These are phyloP conservation scores for Ganoderma multipileum DNA, from an alignment of 1,284 basidiomycete genomes.

Conservation along the genomic window DNA sequence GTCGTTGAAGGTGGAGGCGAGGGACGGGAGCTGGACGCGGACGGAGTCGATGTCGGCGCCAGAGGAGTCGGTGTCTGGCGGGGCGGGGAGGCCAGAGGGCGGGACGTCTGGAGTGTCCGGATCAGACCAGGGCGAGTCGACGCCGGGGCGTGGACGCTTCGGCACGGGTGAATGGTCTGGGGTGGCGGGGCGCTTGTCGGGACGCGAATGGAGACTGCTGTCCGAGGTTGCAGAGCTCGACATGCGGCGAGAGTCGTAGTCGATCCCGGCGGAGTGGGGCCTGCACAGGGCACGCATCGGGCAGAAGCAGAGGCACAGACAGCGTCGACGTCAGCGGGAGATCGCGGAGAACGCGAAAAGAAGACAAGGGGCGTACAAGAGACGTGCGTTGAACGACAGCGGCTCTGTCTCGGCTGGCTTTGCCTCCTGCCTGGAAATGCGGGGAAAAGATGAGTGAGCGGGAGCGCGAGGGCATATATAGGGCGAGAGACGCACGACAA, in stretches of 20 bases:
- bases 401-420: conserved; percentile 28
- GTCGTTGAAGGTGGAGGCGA: conserved; percentile 73
- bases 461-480: conserved; percentile 10
- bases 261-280: conserved; percentile 44
- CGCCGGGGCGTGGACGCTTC: conserved; percentile 47
- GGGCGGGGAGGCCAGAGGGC: conserved; percentile 34
- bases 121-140: conserved; percentile 45
- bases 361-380: conserved; percentile 31
- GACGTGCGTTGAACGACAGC: conserved; percentile 32
- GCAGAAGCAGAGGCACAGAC: conserved; percentile 16
- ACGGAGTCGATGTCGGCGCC: conserved; percentile 44
- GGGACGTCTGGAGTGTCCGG: conserved; percentile 60
- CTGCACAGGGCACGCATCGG: conserved; percentile 26
- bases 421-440: conserved; percentile 16
- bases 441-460: conserved; percentile 7
- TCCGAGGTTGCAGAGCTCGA: conserved; percentile 58
- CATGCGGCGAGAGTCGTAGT: conserved; percentile 44
- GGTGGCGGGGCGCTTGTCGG: conserved; percentile 62
- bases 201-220: conserved; percentile 60
- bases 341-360: conserved; percentile 46
- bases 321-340: conserved; percentile 48
- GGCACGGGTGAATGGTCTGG: conserved; percentile 61
- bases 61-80: conserved; percentile 34
- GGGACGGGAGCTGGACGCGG: conserved; percentile 75
- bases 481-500: conserved; percentile 39